A percentile compares a stretch with the other conserved stretches of the same genome.
phyloP scores from a whole-genome alignment of 495 filamentous ascomycete genomes.

The Recurvomyces mirabilis region DNA sequence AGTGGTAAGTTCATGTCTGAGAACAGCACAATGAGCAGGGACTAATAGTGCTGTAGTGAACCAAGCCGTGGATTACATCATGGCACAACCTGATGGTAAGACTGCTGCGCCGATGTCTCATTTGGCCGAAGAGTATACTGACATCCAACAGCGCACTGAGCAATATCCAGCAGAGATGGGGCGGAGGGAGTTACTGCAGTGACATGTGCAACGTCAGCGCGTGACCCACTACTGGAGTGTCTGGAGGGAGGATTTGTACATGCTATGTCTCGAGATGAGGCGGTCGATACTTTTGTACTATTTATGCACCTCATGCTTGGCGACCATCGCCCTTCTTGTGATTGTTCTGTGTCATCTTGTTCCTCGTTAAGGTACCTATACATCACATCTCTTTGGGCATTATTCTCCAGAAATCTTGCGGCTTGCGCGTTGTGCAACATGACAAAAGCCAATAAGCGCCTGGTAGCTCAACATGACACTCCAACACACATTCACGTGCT shows the following conservation, averaged over 20 bases:
- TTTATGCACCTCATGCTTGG: slow-evolving; percentile 2
- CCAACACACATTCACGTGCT: no score
- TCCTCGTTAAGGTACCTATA: neutral
- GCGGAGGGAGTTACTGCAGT: neutral
- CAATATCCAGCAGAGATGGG: neutral
- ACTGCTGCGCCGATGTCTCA: neutral
- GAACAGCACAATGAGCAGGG: no score
- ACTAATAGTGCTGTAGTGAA: slow-evolving; percentile 52
- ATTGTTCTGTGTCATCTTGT: neutral
- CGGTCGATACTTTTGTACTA: slow-evolving; percentile 18
- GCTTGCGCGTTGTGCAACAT: no score
- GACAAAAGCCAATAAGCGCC: no score
- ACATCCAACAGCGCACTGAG: slow-evolving; percentile 27
- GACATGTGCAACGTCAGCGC: neutral
- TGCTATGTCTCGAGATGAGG: slow-evolving; percentile 2
- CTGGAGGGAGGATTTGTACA: slow-evolving; percentile 13
- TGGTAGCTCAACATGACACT: no score
- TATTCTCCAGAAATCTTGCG: neutral
- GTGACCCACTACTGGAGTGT: neutral
- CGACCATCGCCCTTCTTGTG: no score
- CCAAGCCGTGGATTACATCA: slow-evolving; percentile 90
- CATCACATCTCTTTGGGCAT: neutral
- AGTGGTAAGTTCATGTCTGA: slow-evolving; percentile 61
- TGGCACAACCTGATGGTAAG: slow-evolving; percentile 79
- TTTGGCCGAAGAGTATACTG: no score